These are phyloP conservation scores for Candida boidinii DNA, from an alignment of 805 yeast genomes.

Conservation along the genomic window DNA sequence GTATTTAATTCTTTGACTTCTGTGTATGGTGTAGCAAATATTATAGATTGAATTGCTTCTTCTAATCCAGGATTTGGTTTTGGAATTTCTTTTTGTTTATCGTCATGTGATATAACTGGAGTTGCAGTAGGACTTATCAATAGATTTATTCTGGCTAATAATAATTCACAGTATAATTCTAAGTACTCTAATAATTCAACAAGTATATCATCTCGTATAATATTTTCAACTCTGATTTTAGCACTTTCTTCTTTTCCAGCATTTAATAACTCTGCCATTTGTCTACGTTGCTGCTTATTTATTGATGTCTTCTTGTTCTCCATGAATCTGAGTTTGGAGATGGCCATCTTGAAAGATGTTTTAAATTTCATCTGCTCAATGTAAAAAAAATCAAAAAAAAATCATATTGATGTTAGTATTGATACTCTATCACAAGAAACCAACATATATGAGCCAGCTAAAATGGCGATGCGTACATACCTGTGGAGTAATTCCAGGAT, in stretches of 20 bases:
- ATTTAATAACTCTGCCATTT: conserved; percentile 59
- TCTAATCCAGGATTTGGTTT: conserved; percentile 51
- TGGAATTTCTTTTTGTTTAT: not conserved
- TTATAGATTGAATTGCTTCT: conserved; percentile 67
- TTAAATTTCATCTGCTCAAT: conserved; percentile 12
- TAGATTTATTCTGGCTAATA: conserved; percentile 65
- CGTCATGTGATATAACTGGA: not conserved
- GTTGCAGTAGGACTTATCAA: conserved; percentile 29
- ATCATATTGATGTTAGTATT: too few species aligned
- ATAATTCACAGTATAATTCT: conserved; percentile 75
- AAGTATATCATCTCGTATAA: conserved; percentile 74
- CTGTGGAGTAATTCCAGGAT: conserved; percentile 20
- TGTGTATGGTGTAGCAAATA: conserved; percentile 62
- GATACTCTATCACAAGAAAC: not conserved
- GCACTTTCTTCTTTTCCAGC: conserved; percentile 78
- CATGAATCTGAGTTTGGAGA: conserved; percentile 58
- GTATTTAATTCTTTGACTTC: conserved; percentile 65
- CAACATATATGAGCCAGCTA: too few species aligned
- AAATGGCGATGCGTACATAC: conserved; percentile 13
- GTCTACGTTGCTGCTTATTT: conserved; percentile 65
- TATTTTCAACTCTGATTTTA: conserved; percentile 71
- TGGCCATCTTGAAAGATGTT: conserved; percentile 54
- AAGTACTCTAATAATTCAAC: conserved; percentile 71
- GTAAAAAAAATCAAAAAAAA: too few species aligned
- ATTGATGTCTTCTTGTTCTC: conserved; percentile 70